phyloP scores from a whole-genome alignment of 148 eudicot genomes.

The Rhododendron ferrugineum region DNA sequence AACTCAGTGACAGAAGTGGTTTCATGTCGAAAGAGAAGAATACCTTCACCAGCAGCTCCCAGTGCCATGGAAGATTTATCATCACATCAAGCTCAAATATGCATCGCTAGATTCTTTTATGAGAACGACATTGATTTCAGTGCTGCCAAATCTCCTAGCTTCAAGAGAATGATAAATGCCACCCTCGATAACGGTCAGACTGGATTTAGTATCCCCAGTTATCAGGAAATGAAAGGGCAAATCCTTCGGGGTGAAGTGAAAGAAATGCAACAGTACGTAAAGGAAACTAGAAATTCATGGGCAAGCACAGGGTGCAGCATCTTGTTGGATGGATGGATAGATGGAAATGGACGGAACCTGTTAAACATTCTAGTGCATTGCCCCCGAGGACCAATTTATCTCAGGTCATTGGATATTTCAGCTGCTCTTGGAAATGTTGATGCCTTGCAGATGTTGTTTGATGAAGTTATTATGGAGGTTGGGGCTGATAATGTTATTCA shows the following conservation, averaged over 20 bases:
- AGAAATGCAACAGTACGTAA: constrained; percentile 44
- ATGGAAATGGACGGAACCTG: constrained; percentile 39
- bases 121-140: constrained; percentile 44
- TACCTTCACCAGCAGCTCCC: constrained; percentile 10
- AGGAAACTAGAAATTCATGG: constrained; percentile 47
- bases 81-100: constrained; percentile 19
- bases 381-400: constrained; percentile 63
- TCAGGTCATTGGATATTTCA: constrained; percentile 52
- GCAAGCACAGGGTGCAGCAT: constrained; percentile 62
- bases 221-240: constrained; percentile 45
- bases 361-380: constrained; percentile 51
- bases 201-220: constrained; percentile 32
- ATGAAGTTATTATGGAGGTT: constrained; percentile 49
- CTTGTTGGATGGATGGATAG: constrained; percentile 70
- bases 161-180: constrained; percentile 36
- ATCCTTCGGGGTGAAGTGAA: constrained; percentile 43
- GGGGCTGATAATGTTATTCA: constrained; percentile 62
- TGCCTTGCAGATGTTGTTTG: constrained; percentile 37
- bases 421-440: constrained; percentile 30
- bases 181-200: constrained; percentile 11
- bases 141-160: constrained; percentile 38
- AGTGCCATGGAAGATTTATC: constrained; percentile 17
- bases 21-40: constrained; percentile 5
- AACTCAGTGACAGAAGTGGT: neutral
- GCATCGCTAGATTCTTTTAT: constrained; percentile 52